These are phyloP conservation scores for Scleroderma citrinum DNA, from an alignment of 768 basidiomycete genomes.

Conservation along the genomic window DNA sequence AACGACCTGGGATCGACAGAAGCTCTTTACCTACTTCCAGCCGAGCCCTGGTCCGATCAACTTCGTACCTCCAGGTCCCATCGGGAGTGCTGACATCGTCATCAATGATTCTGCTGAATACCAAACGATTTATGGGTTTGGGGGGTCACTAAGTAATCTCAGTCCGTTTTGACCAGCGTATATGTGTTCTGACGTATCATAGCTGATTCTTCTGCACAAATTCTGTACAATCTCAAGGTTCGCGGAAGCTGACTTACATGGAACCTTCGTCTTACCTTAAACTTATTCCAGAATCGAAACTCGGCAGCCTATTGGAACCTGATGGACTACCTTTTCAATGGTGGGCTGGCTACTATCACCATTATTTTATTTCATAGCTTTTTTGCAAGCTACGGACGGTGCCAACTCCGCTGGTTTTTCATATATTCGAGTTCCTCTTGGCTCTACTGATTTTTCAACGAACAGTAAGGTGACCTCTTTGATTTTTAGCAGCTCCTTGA, in stretches of 20 bases:
- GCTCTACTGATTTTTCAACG: conserved; percentile 69
- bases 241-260: background rate
- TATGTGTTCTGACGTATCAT: conserved; percentile 4
- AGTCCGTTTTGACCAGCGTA: background rate
- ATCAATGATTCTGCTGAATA: conserved; percentile 49
- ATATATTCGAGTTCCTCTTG: conserved; percentile 64
- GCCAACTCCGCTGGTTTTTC: conserved; percentile 60
- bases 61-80: conserved; percentile 41
- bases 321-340: conserved; percentile 52
- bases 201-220: conserved; percentile 69
- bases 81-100: conserved; percentile 56
- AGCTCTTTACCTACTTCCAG: conserved; percentile 26
- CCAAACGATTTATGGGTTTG: conserved; percentile 64
- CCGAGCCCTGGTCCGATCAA: conserved; percentile 26
- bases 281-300: conserved; percentile 39
- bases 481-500: background rate
- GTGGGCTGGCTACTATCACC: conserved; percentile 7
- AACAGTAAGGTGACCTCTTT: conserved; percentile 32
- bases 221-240: conserved; percentile 63
- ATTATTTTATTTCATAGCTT: background rate
- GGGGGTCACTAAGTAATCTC: conserved; percentile 53
- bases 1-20: conserved; percentile 35
- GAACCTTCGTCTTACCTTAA: conserved; percentile 1
- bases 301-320: conserved; percentile 52
- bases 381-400: conserved; percentile 45